Conservation (phyloP, 805 yeast genomes). For the Pichia membranifaciens region DNA sequence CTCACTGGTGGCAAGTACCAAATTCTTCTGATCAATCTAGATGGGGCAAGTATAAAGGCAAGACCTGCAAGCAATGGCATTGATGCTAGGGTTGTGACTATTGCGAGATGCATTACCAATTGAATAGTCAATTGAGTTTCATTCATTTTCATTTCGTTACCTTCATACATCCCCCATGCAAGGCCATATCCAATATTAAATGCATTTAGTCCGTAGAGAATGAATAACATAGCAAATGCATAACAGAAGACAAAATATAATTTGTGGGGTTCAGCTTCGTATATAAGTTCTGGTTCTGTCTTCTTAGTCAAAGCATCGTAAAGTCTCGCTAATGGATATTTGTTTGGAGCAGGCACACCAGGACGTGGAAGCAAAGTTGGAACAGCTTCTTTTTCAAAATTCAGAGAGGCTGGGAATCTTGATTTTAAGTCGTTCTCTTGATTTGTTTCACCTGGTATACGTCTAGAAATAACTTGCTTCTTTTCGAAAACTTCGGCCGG, state of each 20-base stretch:
- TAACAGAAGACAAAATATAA: slow-evolving; percentile 66
- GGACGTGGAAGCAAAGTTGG: slow-evolving; percentile 71
- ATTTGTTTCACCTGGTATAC: slow-evolving; percentile 52
- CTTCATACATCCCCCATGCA: slow-evolving; percentile 23
- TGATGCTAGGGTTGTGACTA: slow-evolving; percentile 36
- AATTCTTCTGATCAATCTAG: slow-evolving; percentile 66
- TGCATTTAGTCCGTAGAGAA: slow-evolving; percentile 57
- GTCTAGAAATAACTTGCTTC: slow-evolving; percentile 31
- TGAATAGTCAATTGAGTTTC: slow-evolving; percentile 23
- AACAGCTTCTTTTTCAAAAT: slow-evolving; percentile 55
- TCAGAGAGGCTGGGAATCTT: slow-evolving; percentile 56
- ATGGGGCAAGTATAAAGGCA: slow-evolving; percentile 50
- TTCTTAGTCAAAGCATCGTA: slow-evolving; percentile 46
- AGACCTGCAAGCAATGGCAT: slow-evolving; percentile 38
- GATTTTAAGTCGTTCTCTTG: slow-evolving; percentile 45
- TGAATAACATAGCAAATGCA: slow-evolving; percentile 60
- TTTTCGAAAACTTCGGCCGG: slow-evolving; percentile 23
- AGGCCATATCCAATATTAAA: slow-evolving; percentile 28
- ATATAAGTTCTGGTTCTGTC: slow-evolving; percentile 63
- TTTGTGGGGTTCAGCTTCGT: slow-evolving; percentile 80
- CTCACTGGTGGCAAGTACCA: slow-evolving; percentile 54
- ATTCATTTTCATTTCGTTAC: slow-evolving; percentile 28
- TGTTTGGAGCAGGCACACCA: slow-evolving; percentile 69
- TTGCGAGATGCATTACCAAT: slow-evolving; percentile 22
- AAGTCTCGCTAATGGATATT: slow-evolving; percentile 55